These are phyloP conservation scores for Hypoxylon trugodes DNA, from an alignment of 495 filamentous ascomycete species.

Conservation along the genomic window DNA sequence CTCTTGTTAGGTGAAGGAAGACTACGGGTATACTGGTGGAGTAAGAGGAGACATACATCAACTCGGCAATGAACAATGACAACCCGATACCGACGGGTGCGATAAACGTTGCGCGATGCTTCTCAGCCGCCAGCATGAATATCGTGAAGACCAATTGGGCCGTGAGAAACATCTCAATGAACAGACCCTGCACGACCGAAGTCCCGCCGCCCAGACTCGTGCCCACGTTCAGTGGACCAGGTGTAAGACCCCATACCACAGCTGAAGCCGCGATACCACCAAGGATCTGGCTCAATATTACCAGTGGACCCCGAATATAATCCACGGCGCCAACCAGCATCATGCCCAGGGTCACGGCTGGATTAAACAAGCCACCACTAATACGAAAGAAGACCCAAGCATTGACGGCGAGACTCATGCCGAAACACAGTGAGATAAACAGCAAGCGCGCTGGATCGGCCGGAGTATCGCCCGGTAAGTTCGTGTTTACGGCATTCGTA, in stretches of 20 bases:
- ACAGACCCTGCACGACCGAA: conserved; percentile 69
- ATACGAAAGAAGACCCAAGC: conserved; percentile 88
- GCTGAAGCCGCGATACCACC: conserved; percentile 68
- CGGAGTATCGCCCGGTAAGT: conserved; percentile 39
- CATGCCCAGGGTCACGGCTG: conserved; percentile 69
- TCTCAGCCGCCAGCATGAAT: conserved; percentile 84
- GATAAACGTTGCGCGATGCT: conserved; percentile 79
- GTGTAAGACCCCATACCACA: conserved; percentile 66
- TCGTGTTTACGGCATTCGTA: conserved; percentile 74
- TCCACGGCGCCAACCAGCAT: conserved; percentile 64
- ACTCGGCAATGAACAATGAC: conserved; percentile 72
- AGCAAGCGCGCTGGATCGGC: conserved; percentile 60
- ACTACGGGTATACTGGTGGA: too few species aligned
- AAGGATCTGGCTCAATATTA: conserved; percentile 64
- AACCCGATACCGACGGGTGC: conserved; percentile 82
- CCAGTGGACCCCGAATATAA: conserved; percentile 56
- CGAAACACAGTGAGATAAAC: conserved; percentile 77
- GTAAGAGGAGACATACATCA: conserved; percentile 61
- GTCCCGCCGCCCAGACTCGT: conserved; percentile 67
- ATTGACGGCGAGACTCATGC: conserved; percentile 78
- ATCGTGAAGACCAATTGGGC: conserved; percentile 79
- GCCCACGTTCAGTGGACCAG: conserved; percentile 66
- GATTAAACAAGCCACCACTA: conserved; percentile 83
- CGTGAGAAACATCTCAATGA: conserved; percentile 83
- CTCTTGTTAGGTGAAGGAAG: background rate